Conservation (phyloP, 352 stramenopile species). For the Pythium dissotocum region DNA sequence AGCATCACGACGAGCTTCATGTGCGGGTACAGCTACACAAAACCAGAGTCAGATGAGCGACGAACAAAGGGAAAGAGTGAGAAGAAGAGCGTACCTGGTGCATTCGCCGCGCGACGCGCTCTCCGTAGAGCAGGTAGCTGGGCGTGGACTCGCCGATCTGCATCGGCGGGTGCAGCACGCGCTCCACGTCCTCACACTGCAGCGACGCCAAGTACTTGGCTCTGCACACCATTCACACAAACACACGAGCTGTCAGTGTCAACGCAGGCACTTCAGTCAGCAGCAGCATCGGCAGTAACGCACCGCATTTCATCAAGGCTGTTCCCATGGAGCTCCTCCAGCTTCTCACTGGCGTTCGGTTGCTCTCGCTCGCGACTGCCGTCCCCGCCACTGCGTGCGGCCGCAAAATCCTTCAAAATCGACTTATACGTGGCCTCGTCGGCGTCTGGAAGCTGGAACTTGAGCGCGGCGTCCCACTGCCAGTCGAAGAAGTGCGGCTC, state of each 20-base stretch:
- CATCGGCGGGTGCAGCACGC: conserved; percentile 52
- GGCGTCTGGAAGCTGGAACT: conserved; percentile 30
- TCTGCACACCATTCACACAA: conserved; percentile 20
- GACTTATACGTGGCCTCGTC: conserved; percentile 30
- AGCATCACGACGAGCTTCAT: conserved; percentile 92
- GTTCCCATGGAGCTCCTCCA: conserved; percentile 29
- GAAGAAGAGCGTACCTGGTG: conserved; percentile 24
- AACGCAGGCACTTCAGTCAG: background rate
- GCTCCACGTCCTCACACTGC: conserved; percentile 33
- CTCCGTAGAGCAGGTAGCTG: conserved; percentile 77
- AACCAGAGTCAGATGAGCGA: background rate
- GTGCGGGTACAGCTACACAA: conserved; percentile 38
- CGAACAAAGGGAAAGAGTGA: background rate
- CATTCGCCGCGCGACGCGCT: conserved; percentile 44
- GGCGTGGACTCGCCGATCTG: conserved; percentile 88
- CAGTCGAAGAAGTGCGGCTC: conserved; percentile 74
- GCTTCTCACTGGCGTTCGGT: background rate
- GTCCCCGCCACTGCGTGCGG: conserved; percentile 5
- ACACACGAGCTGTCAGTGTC: background rate
- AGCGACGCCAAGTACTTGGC: conserved; percentile 59
- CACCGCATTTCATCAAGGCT: conserved; percentile 50
- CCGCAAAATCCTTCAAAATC: conserved; percentile 31
- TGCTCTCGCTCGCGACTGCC: conserved; percentile 2
- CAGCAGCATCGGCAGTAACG: background rate
- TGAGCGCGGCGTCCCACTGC: conserved; percentile 40